These are phyloP conservation scores for Exsudoporus frostii DNA, from an alignment of 768 basidiomycete genomes.

Conservation along the genomic window DNA sequence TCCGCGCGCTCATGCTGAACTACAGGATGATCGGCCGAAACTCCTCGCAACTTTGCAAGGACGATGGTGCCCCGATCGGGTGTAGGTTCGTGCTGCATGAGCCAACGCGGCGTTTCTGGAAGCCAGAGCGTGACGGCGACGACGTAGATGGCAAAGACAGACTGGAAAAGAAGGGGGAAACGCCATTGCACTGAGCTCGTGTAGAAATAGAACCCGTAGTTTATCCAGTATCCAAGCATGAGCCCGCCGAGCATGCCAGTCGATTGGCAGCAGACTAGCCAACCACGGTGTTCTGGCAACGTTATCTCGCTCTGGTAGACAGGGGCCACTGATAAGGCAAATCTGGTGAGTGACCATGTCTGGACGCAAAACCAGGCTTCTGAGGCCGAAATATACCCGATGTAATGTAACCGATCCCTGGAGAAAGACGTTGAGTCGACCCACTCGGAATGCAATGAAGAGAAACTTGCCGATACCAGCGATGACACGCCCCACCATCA, in stretches of 20 bases:
- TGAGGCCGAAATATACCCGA: background rate
- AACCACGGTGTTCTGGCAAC: constrained; percentile 12
- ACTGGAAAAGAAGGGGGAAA: background rate
- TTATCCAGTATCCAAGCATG: constrained; percentile 14
- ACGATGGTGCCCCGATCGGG: background rate
- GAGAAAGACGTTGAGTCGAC: background rate
- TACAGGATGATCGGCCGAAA: background rate
- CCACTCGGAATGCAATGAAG: background rate
- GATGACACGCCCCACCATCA: constrained; percentile 12
- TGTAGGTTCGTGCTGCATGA: background rate
- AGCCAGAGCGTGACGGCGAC: background rate
- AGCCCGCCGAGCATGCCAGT: constrained; percentile 14
- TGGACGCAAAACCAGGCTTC: background rate
- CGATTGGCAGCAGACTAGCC: constrained; percentile 13
- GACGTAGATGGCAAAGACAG: background rate
- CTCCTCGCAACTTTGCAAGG: background rate
- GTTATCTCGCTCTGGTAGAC: constrained; percentile 14
- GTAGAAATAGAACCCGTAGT: constrained; percentile 14
- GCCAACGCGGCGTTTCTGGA: background rate
- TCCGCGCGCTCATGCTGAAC: background rate
- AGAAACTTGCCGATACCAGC: constrained; percentile 4
- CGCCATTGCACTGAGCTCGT: constrained; percentile 10
- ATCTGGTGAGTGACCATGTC: background rate
- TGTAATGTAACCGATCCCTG: constrained; percentile 14
- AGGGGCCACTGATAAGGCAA: constrained; percentile 3